phyloP scores from a whole-genome alignment of 441 rosid species.

The Populus trichocarpa region DNA sequence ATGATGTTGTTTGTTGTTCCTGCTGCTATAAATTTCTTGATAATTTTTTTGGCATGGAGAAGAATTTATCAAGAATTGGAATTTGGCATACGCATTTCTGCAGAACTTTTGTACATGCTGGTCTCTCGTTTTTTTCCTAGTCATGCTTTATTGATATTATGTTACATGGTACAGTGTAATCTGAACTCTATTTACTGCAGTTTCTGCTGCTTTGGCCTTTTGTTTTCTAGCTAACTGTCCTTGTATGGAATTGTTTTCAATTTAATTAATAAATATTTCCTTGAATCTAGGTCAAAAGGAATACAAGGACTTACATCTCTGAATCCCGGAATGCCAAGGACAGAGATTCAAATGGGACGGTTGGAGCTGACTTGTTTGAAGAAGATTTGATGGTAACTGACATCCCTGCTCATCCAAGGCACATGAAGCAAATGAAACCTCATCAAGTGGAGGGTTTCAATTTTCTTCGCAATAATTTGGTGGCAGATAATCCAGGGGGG shows the following conservation, averaged over 20 bases:
- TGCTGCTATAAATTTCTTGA: neutral
- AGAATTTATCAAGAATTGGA: neutral
- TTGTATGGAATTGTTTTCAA: neutral
- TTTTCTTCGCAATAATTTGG: constrained; percentile 68
- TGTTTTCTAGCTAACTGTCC: neutral
- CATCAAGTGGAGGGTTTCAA: constrained; percentile 84
- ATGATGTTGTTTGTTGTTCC: neutral
- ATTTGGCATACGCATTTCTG: neutral
- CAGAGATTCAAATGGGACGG: constrained; percentile 32
- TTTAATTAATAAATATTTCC: neutral
- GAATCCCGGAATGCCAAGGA: constrained; percentile 38
- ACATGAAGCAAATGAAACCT: constrained; percentile 70
- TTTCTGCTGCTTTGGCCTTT: neutral
- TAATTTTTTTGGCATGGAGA: neutral
- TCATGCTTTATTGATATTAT: neutral
- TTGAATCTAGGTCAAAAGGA: constrained; percentile 51
- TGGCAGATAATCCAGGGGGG: constrained; percentile 73
- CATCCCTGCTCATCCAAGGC: constrained; percentile 79
- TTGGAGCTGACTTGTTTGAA: constrained; percentile 34
- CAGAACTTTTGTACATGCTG: neutral
- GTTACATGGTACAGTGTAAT: neutral
- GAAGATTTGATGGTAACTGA: constrained; percentile 46
- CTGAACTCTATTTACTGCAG: neutral
- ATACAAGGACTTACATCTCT: constrained; percentile 41
- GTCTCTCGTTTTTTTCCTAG: neutral